Base-by-base conservation (phyloP, 768 basidiomycete species). In the Hygrophorus pudorinus region DNA sequence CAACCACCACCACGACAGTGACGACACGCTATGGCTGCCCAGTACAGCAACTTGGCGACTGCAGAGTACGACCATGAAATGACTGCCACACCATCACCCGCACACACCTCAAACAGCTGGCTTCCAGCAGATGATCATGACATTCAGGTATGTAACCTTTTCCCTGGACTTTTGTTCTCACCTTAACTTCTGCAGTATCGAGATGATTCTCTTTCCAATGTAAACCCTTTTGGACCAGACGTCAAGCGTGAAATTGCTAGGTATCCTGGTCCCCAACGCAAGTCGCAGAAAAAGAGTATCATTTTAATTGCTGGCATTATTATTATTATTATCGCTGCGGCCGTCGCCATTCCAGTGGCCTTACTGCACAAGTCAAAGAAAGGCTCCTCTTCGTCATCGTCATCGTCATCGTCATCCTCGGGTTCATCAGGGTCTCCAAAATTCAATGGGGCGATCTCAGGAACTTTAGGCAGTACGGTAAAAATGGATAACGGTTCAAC, bases 401-500 rank as follows among this genome's bases (percentile, higher is more conserved):
- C 47, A 13, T 45, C 41, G 17, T 53, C 59, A 30, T 37, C 47
- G 28, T 11, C 11, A 13, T 31, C 44, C 13, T 29, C 43, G 18
- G 30, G 44, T 17, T 16, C 27, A 8, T 27, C 44, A 4, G 21
- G 32, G 11, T 41, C 40, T 18, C 40, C 40, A 27, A 14, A 13
- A 37, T 36, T 14, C 24, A 47, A 14, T n/a, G 40, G 38, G 11
- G 51, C 59, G 10, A 69, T 64, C 8, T 65, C 70, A 4, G 90
- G 90, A 13, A 72, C 66, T 16, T 70, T 76, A 46, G 90, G 89
- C 10, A 83, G 76, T 45, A 63, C 65, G 11, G 65, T 91, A 35
- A 79, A 72, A 2, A 71, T 73, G 54, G 85, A 80, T 2, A 79
- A 91, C 55, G 91, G 91, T 8, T 71, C 78, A 3, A 83, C 71